Evolutionary conservation across 108 stramenopile genomes (phyloP).

Genomic region (Pseudonitzschia multiseries): DNA sequence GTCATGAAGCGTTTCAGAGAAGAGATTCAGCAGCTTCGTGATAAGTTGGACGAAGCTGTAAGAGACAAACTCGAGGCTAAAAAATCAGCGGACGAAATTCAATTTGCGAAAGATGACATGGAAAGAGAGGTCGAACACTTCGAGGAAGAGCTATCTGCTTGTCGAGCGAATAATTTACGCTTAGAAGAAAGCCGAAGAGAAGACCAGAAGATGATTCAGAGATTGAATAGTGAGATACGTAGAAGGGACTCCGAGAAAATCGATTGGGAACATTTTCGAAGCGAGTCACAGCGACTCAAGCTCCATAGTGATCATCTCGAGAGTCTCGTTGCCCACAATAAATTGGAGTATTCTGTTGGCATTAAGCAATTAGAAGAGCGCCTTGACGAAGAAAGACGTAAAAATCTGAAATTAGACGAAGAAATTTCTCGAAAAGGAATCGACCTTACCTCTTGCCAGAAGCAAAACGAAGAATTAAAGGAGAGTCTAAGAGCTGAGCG

Average conservation of each 20-base stretch:
- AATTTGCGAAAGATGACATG: conserved; percentile 14
- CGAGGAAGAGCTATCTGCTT: conserved; percentile 18
- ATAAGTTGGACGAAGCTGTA: conserved; percentile 7
- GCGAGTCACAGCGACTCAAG: conserved; percentile 3
- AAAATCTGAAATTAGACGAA: not conserved
- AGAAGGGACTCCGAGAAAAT: not conserved
- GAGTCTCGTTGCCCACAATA: not conserved
- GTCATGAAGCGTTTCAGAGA: not conserved
- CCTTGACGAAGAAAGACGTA: not conserved
- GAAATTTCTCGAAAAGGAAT: not conserved
- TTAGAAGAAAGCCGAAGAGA: conserved; percentile 3
- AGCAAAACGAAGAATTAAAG: not conserved
- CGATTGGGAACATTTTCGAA: conserved; percentile 2
- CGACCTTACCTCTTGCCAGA: not conserved
- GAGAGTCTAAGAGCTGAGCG: not conserved
- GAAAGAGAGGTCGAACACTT: not conserved
- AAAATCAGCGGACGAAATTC: conserved; percentile 15
- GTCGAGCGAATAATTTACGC: not conserved
- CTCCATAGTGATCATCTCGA: conserved; percentile 9
- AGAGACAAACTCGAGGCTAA: conserved; percentile 9
- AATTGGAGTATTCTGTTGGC: not conserved
- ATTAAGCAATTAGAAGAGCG: not conserved
- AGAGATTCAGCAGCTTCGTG: conserved; percentile 12
- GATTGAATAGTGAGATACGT: conserved; percentile 1
- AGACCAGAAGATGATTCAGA: not conserved